Evolutionary conservation across 176 grass and related monocot genomes (phyloP).

Genomic region (Oryza officinalis): DNA sequence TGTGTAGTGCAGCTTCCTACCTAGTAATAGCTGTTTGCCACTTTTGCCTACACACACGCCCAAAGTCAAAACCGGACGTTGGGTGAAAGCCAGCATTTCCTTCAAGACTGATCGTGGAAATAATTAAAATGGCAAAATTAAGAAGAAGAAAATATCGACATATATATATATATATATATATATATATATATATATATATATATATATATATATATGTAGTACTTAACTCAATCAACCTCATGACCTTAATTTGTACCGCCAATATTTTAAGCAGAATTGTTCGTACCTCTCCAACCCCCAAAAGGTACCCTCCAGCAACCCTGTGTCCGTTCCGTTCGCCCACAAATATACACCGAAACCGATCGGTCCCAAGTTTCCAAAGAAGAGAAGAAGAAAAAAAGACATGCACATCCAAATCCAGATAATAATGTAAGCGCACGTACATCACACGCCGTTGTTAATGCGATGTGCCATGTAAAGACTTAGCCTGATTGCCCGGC

Average conservation of each 20-base stretch:
- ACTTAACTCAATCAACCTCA: background rate
- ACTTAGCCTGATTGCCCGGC: conserved; percentile 20
- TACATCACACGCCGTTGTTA: background rate
- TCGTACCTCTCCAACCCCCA: background rate
- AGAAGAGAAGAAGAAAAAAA: background rate
- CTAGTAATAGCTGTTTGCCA: background rate
- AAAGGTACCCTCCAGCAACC: background rate
- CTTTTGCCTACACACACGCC: background rate
- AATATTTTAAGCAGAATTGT: background rate
- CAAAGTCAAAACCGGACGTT: conserved; percentile 21
- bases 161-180: background rate
- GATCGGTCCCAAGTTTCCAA: background rate
- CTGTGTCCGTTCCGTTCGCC: background rate
- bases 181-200: background rate
- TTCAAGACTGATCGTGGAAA: conserved; percentile 6
- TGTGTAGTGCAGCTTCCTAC: background rate
- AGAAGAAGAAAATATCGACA: background rate
- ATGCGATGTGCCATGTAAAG: conserved; percentile 21
- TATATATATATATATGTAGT: background rate
- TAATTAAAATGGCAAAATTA: background rate
- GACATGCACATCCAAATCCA: background rate
- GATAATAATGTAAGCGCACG: background rate
- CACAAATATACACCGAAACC: background rate
- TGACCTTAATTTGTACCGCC: background rate
- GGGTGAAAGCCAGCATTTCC: conserved; percentile 11